A percentile compares a stretch with the other conserved stretches of the same genome.
phyloP scores from a whole-genome alignment of 225 moss, liverwort and hornwort genomes.

The Lunularia cruciata region DNA sequence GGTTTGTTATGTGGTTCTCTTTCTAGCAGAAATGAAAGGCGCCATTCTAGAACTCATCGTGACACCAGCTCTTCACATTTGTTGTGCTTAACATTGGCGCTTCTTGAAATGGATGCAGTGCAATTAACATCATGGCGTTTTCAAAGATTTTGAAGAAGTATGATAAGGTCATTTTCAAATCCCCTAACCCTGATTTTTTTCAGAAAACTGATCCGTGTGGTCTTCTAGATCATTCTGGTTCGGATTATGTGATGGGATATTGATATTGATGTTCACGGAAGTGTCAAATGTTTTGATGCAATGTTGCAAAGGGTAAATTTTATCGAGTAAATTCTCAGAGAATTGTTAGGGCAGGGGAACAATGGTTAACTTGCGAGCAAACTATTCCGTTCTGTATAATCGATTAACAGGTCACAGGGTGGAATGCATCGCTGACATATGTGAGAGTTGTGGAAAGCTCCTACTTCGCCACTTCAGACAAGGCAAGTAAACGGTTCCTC shows the following conservation, averaged over 20 bases:
- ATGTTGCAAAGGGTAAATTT: too few relatives aligned
- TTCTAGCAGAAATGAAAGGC: neutral
- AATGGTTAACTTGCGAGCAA: too few relatives aligned
- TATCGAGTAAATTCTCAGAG: too few relatives aligned
- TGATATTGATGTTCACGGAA: too few relatives aligned
- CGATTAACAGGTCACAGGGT: conserved; percentile 43
- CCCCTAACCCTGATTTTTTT: neutral
- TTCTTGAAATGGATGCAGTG: conserved; percentile 41
- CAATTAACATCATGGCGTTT: conserved; percentile 45
- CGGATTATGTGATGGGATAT: too few relatives aligned
- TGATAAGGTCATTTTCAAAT: conserved; percentile 36
- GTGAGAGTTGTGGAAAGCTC: conserved; percentile 41
- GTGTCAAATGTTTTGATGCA: too few relatives aligned
- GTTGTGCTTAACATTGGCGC: too few relatives aligned
- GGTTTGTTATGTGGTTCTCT: too few relatives aligned
- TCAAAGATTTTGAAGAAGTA: conserved; percentile 50
- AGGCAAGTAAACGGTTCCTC: conserved; percentile 31
- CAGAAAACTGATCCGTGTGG: too few relatives aligned
- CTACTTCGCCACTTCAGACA: conserved; percentile 39
- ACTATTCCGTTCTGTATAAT: conserved; percentile 1
- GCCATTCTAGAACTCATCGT: neutral
- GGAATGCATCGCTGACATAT: conserved; percentile 39
- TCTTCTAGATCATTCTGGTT: too few relatives aligned
- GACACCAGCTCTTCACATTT: neutral
- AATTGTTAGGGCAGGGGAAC: too few relatives aligned